Evolutionary conservation across 1,139 yeast species (phyloP).

Genomic region (Geotrichum europaeum): DNA sequence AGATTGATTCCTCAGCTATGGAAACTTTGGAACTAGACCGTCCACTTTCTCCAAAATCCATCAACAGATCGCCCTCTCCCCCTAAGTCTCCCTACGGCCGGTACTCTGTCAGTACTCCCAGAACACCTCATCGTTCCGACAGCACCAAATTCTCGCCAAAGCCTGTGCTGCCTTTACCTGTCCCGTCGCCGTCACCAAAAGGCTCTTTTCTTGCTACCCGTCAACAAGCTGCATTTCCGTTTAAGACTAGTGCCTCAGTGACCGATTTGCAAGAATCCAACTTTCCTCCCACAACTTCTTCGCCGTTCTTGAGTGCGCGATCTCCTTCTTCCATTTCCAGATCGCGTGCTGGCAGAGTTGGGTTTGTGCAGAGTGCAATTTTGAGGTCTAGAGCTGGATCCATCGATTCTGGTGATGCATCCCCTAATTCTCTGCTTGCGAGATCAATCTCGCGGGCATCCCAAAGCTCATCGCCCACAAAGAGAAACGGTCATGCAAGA

Average conservation of each 20-base stretch:
- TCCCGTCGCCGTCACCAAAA: background rate
- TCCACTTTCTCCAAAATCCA: background rate
- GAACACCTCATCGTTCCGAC: background rate
- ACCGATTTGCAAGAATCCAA: background rate
- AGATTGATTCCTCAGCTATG: background rate
- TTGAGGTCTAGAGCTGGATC: constrained; percentile 17
- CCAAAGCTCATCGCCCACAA: background rate
- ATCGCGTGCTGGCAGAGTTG: constrained; percentile 20
- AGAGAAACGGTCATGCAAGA: constrained; percentile 11
- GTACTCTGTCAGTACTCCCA: background rate
- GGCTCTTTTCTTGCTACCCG: background rate
- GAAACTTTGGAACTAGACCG: background rate
- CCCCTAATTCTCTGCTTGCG: background rate
- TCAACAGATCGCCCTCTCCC: background rate
- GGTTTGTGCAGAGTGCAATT: constrained; percentile 32
- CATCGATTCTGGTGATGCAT: background rate
- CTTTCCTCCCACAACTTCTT: background rate
- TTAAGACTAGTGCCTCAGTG: background rate
- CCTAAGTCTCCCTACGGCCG: background rate
- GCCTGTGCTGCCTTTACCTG: background rate
- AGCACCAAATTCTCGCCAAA: background rate
- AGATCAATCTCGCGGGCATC: background rate
- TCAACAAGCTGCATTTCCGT: background rate
- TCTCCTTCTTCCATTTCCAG: constrained; percentile 1
- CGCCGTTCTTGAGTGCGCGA: background rate